These are phyloP conservation scores for Barnettozyma siamensis DNA, from an alignment of 805 yeast species.

Conservation along the genomic window DNA sequence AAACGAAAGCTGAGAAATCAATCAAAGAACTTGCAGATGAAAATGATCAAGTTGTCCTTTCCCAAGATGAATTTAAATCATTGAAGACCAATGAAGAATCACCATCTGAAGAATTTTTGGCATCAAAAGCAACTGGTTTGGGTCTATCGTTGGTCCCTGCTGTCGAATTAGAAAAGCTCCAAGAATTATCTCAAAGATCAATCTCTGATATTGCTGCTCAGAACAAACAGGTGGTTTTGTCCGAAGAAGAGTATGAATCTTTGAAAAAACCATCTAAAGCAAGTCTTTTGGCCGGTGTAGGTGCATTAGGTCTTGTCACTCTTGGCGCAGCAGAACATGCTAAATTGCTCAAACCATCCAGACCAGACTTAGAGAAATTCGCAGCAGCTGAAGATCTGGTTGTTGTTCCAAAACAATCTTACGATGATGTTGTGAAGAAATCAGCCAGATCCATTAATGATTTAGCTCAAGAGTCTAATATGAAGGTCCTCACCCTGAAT, in stretches of 20 bases:
- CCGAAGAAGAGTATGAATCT: constrained; percentile 14
- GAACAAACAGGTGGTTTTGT: constrained; percentile 10
- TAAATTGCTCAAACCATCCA: constrained; percentile 8
- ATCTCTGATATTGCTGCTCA: constrained; percentile 9
- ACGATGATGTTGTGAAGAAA: not conserved
- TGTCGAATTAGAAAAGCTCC: constrained; percentile 7
- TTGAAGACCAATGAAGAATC: constrained; percentile 10
- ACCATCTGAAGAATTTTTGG: constrained; percentile 6
- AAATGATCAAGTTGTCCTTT: constrained; percentile 1
- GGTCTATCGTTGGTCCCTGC: constrained; percentile 8
- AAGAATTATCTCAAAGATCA: constrained; percentile 8
- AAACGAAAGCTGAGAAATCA: constrained; percentile 2
- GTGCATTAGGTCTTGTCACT: constrained; percentile 8
- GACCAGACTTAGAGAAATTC: constrained; percentile 5
- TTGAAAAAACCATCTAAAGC: constrained; percentile 16
- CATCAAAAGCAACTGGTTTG: constrained; percentile 3
- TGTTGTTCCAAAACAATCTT: constrained; percentile 7
- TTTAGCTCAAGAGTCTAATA: constrained; percentile 8
- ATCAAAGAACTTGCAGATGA: constrained; percentile 2
- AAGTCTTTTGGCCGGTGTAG: constrained; percentile 3
- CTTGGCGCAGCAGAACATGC: constrained; percentile 7
- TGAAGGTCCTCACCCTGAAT: constrained; percentile 1
- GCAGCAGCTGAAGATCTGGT: constrained; percentile 4
- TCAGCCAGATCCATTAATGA: constrained; percentile 6
- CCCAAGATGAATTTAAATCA: constrained; percentile 9